Percentiles rank a stretch among this genome's conserved stretches.
phyloP scores from a whole-genome alignment of 805 yeast genomes.

The Starmerella etchellsii region DNA sequence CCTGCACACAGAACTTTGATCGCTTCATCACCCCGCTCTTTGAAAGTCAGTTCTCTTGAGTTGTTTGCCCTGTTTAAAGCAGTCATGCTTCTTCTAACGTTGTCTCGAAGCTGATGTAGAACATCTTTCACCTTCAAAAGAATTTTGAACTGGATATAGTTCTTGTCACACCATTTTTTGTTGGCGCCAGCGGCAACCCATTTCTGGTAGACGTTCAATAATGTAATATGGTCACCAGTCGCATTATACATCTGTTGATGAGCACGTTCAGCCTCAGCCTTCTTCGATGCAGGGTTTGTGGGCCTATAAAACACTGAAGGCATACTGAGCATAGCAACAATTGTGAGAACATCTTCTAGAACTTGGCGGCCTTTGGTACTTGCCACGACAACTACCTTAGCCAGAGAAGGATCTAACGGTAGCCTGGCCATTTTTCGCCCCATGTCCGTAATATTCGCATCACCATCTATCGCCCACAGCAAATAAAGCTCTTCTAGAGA shows the following conservation, averaged over 20 bases:
- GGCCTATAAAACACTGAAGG: slow-evolving; percentile 60
- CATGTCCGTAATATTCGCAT: slow-evolving; percentile 60
- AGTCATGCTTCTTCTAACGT: slow-evolving; percentile 25
- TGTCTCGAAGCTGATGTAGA: slow-evolving; percentile 51
- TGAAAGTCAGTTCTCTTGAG: neutral
- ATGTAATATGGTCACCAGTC: slow-evolving; percentile 75
- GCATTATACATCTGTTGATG: slow-evolving; percentile 54
- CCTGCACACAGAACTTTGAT: slow-evolving; percentile 53
- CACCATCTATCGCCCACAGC: slow-evolving; percentile 73
- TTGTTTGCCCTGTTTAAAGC: neutral
- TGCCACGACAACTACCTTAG: slow-evolving; percentile 60
- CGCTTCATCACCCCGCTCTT: slow-evolving; percentile 26
- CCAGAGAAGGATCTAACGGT: slow-evolving; percentile 83
- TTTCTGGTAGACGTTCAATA: slow-evolving; percentile 62
- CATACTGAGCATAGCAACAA: slow-evolving; percentile 76
- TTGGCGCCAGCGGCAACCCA: slow-evolving; percentile 58
- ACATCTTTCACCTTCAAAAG: slow-evolving; percentile 71
- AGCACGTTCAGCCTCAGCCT: slow-evolving; percentile 51
- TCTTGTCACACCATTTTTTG: slow-evolving; percentile 63
- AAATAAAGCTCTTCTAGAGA: slow-evolving; percentile 75
- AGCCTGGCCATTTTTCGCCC: slow-evolving; percentile 85
- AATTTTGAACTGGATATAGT: slow-evolving; percentile 70
- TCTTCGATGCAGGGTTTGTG: slow-evolving; percentile 37
- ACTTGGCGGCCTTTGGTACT: slow-evolving; percentile 29
- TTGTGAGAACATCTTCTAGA: slow-evolving; percentile 52